Evolutionary conservation across 2,329 filamentous ascomycete species (phyloP).

Genomic region (Exophiala mesophila): DNA sequence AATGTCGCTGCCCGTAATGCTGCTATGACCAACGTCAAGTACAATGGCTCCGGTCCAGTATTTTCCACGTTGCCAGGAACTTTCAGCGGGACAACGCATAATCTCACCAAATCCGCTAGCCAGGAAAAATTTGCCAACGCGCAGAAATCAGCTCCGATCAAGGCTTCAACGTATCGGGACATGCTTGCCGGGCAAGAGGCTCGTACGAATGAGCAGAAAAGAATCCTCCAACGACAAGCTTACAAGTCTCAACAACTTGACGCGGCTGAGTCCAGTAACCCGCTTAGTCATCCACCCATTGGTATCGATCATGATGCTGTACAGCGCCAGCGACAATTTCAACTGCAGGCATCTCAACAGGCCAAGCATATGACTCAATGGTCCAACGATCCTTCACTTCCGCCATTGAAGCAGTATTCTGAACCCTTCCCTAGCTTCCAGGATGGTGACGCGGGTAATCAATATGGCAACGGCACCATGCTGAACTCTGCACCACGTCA

Average conservation of each 20-base stretch:
- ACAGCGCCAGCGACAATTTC: constrained; percentile 26
- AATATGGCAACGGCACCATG: constrained; percentile 11
- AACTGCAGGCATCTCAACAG: constrained; percentile 24
- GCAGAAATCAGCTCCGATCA: constrained; percentile 13
- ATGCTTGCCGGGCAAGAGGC: constrained; percentile 24
- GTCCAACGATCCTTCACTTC: constrained; percentile 22
- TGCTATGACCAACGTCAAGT: constrained; percentile 17
- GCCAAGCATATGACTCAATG: constrained; percentile 24
- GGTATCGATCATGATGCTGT: constrained; percentile 25
- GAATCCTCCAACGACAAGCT: constrained; percentile 27
- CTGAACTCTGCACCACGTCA: constrained; percentile 14
- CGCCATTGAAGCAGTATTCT: constrained; percentile 17
- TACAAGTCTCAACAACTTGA: constrained; percentile 21
- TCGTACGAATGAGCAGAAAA: constrained; percentile 24
- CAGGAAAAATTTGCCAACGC: constrained; percentile 15
- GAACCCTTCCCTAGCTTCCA: constrained; percentile 17
- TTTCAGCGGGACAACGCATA: constrained; percentile 18
- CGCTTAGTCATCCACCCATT: constrained; percentile 11
- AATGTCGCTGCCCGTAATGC: constrained; percentile 21
- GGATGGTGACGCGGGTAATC: constrained; percentile 1
- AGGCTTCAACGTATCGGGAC: constrained; percentile 22
- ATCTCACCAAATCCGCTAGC: constrained; percentile 16
- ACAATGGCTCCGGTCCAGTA: constrained; percentile 6
- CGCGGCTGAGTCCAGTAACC: constrained; percentile 6
- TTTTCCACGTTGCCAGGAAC: constrained; percentile 13